These are phyloP conservation scores for Coemansia nantahalensis DNA, from an alignment of 192 early-diverging fungal genomes.

Conservation along the genomic window DNA sequence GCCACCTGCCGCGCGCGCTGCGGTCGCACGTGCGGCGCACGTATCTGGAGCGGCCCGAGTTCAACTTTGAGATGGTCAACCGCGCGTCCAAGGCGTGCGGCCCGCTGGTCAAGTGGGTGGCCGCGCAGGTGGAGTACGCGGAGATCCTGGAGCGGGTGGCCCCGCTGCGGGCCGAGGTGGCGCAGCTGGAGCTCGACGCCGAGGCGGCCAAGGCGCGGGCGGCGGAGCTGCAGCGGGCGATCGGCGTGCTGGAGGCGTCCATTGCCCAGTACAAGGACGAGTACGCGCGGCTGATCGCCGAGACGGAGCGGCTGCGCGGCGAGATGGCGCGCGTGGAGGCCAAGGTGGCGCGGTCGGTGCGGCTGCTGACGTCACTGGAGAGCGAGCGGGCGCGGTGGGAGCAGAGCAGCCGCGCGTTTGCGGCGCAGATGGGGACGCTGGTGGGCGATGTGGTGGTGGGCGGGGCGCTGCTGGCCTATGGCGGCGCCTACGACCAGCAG, in stretches of 20 bases:
- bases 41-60: constrained; percentile 83
- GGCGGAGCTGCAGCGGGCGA: constrained; percentile 70
- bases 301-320: constrained; percentile 82
- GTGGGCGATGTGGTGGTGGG: constrained; percentile 94
- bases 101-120: constrained; percentile 96
- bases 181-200: constrained; percentile 75
- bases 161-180: constrained; percentile 91
- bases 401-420: constrained; percentile 83
- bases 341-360: constrained; percentile 90
- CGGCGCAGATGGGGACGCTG: constrained; percentile 95
- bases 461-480: constrained; percentile 95
- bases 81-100: constrained; percentile 98
- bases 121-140: constrained; percentile 92
- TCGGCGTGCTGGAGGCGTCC: constrained; percentile 79
- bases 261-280: constrained; percentile 96
- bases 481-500: constrained; percentile 97
- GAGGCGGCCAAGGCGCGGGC: constrained; percentile 70
- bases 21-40: constrained; percentile 77
- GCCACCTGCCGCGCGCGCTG: constrained; percentile 68
- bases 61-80: constrained; percentile 94
- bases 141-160: constrained; percentile 94
- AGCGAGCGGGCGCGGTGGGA: constrained; percentile 96
- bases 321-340: constrained; percentile 93
- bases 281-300: constrained; percentile 93
- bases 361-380: constrained; percentile 81